These are phyloP conservation scores for Eucalyptus caleyi DNA, from an alignment of 345 rosid genomes.

Conservation along the genomic window DNA sequence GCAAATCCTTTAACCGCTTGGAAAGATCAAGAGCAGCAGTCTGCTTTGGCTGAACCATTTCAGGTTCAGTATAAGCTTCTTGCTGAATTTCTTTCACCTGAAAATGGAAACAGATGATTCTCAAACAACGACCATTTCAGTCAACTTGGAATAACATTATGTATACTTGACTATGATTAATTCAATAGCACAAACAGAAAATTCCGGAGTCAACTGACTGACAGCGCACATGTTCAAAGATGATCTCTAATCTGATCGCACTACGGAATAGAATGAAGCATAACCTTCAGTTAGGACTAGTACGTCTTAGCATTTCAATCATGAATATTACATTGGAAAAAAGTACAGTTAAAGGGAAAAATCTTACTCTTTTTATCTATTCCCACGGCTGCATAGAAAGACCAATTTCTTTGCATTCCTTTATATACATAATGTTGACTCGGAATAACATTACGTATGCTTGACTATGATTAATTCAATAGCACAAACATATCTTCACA, in stretches of 20 bases:
- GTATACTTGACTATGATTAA: not conserved
- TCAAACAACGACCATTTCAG: not conserved
- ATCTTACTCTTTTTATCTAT: slow-evolving; percentile 62
- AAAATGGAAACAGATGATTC: not conserved
- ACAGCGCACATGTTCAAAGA: not conserved
- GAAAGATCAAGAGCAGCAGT: slow-evolving; percentile 77
- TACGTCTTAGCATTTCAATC: not conserved
- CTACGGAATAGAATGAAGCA: not conserved
- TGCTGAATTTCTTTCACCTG: slow-evolving; percentile 86
- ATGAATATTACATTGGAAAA: not conserved
- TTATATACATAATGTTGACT: not conserved
- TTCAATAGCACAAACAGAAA: not conserved
- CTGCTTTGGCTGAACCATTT: slow-evolving; percentile 40
- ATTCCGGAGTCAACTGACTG: not conserved
- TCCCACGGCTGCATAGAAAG: slow-evolving; percentile 78
- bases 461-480: not conserved
- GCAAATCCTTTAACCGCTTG: slow-evolving; percentile 74
- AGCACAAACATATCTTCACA: not conserved
- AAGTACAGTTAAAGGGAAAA: not conserved
- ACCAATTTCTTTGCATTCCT: slow-evolving; percentile 27
- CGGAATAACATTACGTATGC: not conserved
- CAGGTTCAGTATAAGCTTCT: slow-evolving; percentile 42
- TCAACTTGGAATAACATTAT: not conserved
- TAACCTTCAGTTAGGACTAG: not conserved
- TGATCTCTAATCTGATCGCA: not conserved